phyloP scores from a whole-genome alignment of 805 yeast genomes.

The Candida hispaniensis region DNA sequence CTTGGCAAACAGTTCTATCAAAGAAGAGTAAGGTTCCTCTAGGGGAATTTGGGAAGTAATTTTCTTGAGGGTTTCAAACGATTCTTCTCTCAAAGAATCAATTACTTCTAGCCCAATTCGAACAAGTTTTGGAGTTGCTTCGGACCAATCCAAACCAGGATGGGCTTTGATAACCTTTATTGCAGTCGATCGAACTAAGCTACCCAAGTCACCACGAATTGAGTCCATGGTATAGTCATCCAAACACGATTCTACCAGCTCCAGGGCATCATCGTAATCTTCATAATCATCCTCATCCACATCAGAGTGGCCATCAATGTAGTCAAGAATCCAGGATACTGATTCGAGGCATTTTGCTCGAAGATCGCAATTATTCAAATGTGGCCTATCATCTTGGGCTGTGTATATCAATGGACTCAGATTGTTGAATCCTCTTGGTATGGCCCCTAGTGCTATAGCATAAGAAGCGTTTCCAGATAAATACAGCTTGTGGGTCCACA shows the following conservation, averaged over 20 bases:
- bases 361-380: slow-evolving; percentile 1
- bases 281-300: neutral
- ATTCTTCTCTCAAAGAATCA: too few species aligned
- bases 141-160: slow-evolving; percentile 16
- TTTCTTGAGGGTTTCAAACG: too few species aligned
- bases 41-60: too few species aligned
- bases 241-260: slow-evolving; percentile 30
- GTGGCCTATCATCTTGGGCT: slow-evolving; percentile 1
- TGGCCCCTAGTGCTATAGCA: slow-evolving; percentile 6
- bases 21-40: too few species aligned
- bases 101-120: too few species aligned
- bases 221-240: slow-evolving; percentile 70
- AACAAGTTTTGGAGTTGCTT: slow-evolving; percentile 15
- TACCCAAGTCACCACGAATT: slow-evolving; percentile 83
- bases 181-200: slow-evolving; percentile 49
- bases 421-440: too few species aligned
- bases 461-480: slow-evolving; percentile 2
- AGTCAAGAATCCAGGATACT: slow-evolving; percentile 21
- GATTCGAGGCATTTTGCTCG: slow-evolving; percentile 21
- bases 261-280: slow-evolving; percentile 22
- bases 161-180: slow-evolving; percentile 31
- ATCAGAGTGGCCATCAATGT: neutral
- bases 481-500: slow-evolving; percentile 10
- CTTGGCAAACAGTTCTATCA: too few species aligned
- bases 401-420: neutral